Evolutionary conservation across 306 rosid genomes (phyloP), one percentile per base, ranked within the genome.

Genomic region (Datisca glomerata): DNA sequence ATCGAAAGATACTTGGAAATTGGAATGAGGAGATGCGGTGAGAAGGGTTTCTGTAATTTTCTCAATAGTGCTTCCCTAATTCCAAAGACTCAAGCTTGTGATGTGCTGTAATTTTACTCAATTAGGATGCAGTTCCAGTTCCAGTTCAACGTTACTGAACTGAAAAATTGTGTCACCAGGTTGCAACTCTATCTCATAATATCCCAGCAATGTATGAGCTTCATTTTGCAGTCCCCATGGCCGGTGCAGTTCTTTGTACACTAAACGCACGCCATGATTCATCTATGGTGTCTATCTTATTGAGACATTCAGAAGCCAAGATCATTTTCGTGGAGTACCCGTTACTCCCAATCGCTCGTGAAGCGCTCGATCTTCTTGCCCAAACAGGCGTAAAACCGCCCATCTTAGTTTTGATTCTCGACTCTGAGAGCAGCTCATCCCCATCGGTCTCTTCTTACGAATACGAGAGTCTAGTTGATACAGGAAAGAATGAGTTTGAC

Each of bases 201-300:
- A 71, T 76, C 39, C 93, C 93, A 24, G 89, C 96, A 42, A 79
- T 82, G 94, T 72, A 74, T 54, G 96, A 87, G 76, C 65, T 87
- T n/a, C 96, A 87, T 53, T 87, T 87, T 52, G 85, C 89, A 41
- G 94, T 72, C 25, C 96, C 94, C 51, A 87, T 87, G 94, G 78
- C 94, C 0, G 96, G 93, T 34, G 93, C 78, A 41, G 52, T 87
- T 61, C 70, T 87, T 12, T 76, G 93, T 21, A 67, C 85, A 12
- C 73, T 87, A 31, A 87, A 87, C 46, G 18, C 75, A 5, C 94
- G 93, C 41, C 67, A 59, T 10, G 85, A 82, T 36, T 73, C 76
- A 12, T 22, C 73, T 3, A 76, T 70, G 80, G 33, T 74, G 21
- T 64, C 93, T 12, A 45, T 53, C 39, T 63, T 79, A 7, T 50